Evolutionary conservation across 768 basidiomycete species (phyloP), one percentile per base, ranked within the genome.

Genomic region (Pholiota molesta): DNA sequence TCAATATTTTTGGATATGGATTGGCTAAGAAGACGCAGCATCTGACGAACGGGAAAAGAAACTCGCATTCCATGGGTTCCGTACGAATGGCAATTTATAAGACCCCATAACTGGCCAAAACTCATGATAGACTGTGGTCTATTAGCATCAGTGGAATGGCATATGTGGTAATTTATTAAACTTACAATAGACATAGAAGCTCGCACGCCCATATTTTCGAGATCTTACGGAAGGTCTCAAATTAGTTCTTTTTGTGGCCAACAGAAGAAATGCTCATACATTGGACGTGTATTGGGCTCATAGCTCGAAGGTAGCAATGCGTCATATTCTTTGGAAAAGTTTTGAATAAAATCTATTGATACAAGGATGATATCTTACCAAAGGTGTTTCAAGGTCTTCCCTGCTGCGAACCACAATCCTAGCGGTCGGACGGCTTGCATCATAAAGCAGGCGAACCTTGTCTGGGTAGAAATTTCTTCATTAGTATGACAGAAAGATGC

Each of bases 241-340:
- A 26, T 33, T 42, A 29, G 42, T 45, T 16, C 11, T 5, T 23
- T 17, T 42, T 23, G 3, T 10, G 33, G 4, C 14, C 21, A 44
- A 39, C 40, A 11, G 33, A 52, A 28, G 13, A 23, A 17, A 54
- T 29, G 33, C 7, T 72, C 83, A 31, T 63, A 89, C 88, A 94
- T 75, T 92, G 87, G 62, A 92, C 74, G 69, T 94, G 92, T 52
- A 95, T 92, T 5, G 92, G 92, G 65, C 88, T 90, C 91, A 95
- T 93, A 0, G 91, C 91, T n/a, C 92, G 84, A 9, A 94, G 77
- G 65, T 89, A 91, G 59, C 87, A 90, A 72, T 94, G 89, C 0
- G 92, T 92, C 90, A 94, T 92, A 68, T 94, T 86, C 83, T 90
- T 61, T 52, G 3, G 21, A 7, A 31, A 42, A 29, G 11, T 11